Evolutionary conservation across 2,329 filamentous ascomycete species (phyloP).

Genomic region (Apiospora rasikravindrae): DNA sequence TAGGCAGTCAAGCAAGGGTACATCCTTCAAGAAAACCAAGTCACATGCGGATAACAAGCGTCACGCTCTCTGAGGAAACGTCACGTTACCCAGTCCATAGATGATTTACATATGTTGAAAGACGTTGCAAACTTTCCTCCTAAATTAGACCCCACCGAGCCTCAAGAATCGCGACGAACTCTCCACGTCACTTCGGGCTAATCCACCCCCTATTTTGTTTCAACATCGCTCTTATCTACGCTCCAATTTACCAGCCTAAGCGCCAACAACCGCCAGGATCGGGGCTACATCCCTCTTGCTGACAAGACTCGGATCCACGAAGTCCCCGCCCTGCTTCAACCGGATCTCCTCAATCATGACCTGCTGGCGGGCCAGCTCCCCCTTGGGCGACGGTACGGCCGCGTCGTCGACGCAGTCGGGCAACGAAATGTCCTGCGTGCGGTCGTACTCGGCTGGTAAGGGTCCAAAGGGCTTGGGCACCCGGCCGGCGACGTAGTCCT

Average conservation of each 20-base stretch:
- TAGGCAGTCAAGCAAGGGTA: not conserved
- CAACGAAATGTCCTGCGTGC: not conserved
- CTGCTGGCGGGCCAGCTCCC: not conserved
- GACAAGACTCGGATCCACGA: not conserved
- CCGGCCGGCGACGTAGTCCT: not conserved
- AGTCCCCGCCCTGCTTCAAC: not conserved
- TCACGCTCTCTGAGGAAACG: not conserved
- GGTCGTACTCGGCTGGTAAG: not conserved
- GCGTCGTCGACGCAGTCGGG: not conserved
- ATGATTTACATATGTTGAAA: too few species aligned
- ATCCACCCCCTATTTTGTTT: not conserved
- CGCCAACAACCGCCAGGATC: not conserved
- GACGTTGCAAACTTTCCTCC: too few species aligned
- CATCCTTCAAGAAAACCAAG: not conserved
- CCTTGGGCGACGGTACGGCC: not conserved
- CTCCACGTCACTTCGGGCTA: not conserved
- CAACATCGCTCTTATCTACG: not conserved
- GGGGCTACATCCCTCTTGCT: not conserved
- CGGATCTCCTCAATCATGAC: conserved; percentile 4
- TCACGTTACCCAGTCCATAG: not conserved
- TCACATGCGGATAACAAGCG: not conserved
- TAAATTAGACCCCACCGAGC: too few species aligned
- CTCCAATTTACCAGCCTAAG: not conserved
- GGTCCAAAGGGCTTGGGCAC: not conserved
- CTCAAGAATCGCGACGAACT: not conserved